These are phyloP conservation scores for Wickerhamia fluorescens DNA, from an alignment of 805 yeast species.

Conservation along the genomic window DNA sequence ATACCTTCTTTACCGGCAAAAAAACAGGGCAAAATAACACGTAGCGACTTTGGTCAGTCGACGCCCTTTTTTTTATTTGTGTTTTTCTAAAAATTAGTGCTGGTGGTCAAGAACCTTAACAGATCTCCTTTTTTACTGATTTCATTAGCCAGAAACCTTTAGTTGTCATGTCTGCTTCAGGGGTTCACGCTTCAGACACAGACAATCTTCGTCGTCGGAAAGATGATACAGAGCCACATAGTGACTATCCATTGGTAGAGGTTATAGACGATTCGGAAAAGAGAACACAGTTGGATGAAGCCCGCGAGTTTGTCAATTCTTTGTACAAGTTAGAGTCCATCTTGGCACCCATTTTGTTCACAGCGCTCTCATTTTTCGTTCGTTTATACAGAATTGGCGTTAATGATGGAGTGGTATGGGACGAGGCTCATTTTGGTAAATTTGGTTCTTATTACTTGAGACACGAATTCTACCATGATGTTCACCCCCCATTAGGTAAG, in stretches of 20 bases:
- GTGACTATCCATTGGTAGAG: slow-evolving; percentile 1
- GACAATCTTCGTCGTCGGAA: slow-evolving; percentile 14
- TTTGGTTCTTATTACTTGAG: slow-evolving; percentile 86
- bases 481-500: slow-evolving; percentile 96
- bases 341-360: slow-evolving; percentile 29
- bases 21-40: too few relatives aligned
- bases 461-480: slow-evolving; percentile 91
- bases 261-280: slow-evolving; percentile 10
- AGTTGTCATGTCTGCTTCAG: slow-evolving; percentile 23
- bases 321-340: slow-evolving; percentile 16
- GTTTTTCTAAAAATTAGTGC: too few relatives aligned
- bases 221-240: slow-evolving; percentile 3
- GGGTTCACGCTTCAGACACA: slow-evolving; percentile 11
- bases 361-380: slow-evolving; percentile 35
- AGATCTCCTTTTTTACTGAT: too few relatives aligned
- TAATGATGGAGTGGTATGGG: slow-evolving; percentile 85
- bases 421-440: slow-evolving; percentile 96
- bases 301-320: slow-evolving; percentile 20
- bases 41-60: too few relatives aligned
- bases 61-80: too few relatives aligned
- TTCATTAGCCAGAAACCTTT: too few relatives aligned
- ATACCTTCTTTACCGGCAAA: too few relatives aligned
- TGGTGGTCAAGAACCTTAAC: too few relatives aligned
- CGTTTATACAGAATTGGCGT: slow-evolving; percentile 71
- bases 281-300: slow-evolving; percentile 17